Percentiles rank a stretch among this genome's conserved stretches.
phyloP scores from a whole-genome alignment of 441 rosid species.

The Adansonia rubrostipa region DNA sequence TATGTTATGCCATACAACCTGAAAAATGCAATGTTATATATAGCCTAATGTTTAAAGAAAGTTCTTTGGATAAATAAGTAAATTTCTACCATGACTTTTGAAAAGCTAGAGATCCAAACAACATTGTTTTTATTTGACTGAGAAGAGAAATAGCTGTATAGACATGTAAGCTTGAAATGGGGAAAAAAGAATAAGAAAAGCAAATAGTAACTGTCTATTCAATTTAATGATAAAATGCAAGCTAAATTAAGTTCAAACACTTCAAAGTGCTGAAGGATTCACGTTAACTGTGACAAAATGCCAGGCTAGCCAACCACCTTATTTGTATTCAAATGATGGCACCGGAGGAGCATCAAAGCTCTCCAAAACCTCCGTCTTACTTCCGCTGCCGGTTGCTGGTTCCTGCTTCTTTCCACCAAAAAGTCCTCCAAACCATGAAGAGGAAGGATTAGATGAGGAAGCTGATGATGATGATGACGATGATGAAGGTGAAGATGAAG shows the following conservation, averaged over 20 bases:
- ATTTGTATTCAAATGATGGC: constrained; percentile 55
- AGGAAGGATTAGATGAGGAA: constrained; percentile 29
- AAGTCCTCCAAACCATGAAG: constrained; percentile 59
- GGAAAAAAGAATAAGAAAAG: neutral
- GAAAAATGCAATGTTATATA: neutral
- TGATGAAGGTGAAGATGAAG: neutral
- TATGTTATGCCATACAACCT: constrained; percentile 19
- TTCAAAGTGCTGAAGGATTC: neutral
- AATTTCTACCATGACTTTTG: constrained; percentile 47
- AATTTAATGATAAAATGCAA: neutral
- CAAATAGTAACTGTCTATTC: neutral
- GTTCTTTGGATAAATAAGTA: constrained; percentile 23
- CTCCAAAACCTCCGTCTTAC: constrained; percentile 50
- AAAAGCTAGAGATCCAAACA: neutral
- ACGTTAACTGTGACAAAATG: neutral
- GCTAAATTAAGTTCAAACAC: neutral
- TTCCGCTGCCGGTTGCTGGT: constrained; percentile 28
- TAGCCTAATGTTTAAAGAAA: too few relatives aligned
- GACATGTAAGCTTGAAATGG: neutral
- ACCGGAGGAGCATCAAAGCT: constrained; percentile 53
- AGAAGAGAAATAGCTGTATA: neutral
- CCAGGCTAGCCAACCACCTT: constrained; percentile 16
- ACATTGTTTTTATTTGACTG: neutral
- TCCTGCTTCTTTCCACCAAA: constrained; percentile 56
- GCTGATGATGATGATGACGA: constrained; percentile 21